Evolutionary conservation across 2,329 filamentous ascomycete species (phyloP).

Genomic region (Fusarium coicis): DNA sequence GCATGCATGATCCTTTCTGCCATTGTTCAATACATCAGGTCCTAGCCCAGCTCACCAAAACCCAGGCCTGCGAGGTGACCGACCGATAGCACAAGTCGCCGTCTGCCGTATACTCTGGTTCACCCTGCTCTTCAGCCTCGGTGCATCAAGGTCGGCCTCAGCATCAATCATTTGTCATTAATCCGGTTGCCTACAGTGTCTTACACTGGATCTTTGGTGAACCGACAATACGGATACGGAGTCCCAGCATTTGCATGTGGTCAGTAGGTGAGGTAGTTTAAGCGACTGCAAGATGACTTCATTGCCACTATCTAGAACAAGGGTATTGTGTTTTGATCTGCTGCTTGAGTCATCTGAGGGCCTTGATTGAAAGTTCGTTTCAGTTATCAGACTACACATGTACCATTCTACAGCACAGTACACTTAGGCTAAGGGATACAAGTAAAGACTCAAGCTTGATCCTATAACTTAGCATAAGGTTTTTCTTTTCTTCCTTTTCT

Average conservation of each 20-base stretch:
- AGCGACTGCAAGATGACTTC: slow-evolving; percentile 18
- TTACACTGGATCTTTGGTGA: slow-evolving; percentile 7
- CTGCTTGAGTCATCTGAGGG: slow-evolving; percentile 19
- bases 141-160: slow-evolving; percentile 10
- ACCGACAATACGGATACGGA: slow-evolving; percentile 19
- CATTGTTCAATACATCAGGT: slow-evolving; percentile 3
- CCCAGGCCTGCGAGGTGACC: neutral
- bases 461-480: neutral
- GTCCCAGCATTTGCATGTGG: slow-evolving; percentile 4
- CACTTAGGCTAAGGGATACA: neutral
- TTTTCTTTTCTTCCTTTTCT: neutral
- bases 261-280: neutral
- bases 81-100: neutral
- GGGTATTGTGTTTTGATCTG: slow-evolving; percentile 6
- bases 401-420: neutral
- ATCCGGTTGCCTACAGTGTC: neutral
- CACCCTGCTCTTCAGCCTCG: slow-evolving; percentile 11
- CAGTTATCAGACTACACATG: neutral
- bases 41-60: neutral
- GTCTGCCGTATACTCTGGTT: neutral
- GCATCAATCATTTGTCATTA: slow-evolving; percentile 12
- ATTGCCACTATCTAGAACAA: slow-evolving; percentile 29
- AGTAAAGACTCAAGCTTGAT: neutral
- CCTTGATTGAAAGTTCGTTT: neutral
- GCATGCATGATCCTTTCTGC: slow-evolving; percentile 1